Conservation (phyloP, 768 basidiomycete genomes). For the Hygrophorus pudorinus region DNA sequence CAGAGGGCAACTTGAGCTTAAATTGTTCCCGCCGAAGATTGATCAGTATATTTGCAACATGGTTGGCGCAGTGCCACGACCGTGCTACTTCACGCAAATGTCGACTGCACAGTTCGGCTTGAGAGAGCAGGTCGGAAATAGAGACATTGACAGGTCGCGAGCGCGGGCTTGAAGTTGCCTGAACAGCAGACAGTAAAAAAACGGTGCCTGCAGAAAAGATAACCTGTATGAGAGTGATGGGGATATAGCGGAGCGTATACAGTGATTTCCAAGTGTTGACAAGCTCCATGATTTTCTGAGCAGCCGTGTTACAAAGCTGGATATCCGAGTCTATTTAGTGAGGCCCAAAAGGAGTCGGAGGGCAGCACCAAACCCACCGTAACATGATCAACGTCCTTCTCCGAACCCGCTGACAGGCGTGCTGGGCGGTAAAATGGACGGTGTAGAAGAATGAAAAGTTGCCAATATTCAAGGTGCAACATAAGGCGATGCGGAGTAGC, state of each 20-base stretch:
- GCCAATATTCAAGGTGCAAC: conserved; percentile 49
- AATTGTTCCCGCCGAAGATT: conserved; percentile 32
- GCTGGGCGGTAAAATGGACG: conserved; percentile 42
- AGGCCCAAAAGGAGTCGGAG: background rate
- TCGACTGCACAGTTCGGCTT: conserved; percentile 36
- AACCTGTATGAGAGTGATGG: conserved; percentile 47
- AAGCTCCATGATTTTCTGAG: conserved; percentile 47
- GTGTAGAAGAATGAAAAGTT: conserved; percentile 51
- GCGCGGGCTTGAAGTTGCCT: conserved; percentile 40
- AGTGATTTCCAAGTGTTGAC: conserved; percentile 37
- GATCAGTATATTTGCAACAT: conserved; percentile 38
- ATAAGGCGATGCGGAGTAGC: conserved; percentile 46
- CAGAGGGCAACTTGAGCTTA: conserved; percentile 22
- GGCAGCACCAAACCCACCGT: conserved; percentile 24
- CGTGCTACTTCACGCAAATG: conserved; percentile 44
- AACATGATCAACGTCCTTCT: conserved; percentile 38
- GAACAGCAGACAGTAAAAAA: conserved; percentile 43
- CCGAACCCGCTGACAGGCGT: conserved; percentile 25
- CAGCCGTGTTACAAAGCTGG: conserved; percentile 43
- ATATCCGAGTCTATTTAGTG: background rate
- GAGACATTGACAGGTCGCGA: conserved; percentile 37
- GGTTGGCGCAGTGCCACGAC: conserved; percentile 44
- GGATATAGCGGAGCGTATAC: conserved; percentile 49
- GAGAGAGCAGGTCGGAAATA: conserved; percentile 30
- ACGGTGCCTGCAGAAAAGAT: conserved; percentile 52